Evolutionary conservation across 768 basidiomycete species (phyloP).

Genomic region (Pleurotus djamor): DNA sequence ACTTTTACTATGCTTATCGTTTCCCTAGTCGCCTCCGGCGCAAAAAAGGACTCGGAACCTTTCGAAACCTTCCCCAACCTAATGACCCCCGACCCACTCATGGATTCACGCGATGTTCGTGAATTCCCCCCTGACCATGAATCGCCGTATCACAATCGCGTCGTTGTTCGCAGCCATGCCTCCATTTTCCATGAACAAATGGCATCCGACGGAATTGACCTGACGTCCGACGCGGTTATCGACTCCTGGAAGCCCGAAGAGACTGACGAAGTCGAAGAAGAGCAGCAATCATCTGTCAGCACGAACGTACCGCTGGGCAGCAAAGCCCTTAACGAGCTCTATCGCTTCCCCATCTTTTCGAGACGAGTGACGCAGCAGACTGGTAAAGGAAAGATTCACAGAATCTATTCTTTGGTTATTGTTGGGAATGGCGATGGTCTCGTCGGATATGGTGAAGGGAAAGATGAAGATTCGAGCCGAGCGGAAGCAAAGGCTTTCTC

Average conservation of each 20-base stretch:
- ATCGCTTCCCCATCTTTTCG: conserved; percentile 40
- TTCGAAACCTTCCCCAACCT: conserved; percentile 49
- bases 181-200: conserved; percentile 55
- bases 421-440: conserved; percentile 84
- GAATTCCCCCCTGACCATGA: conserved; percentile 51
- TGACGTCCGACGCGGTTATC: conserved; percentile 19
- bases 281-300: conserved; percentile 16
- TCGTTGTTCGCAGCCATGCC: conserved; percentile 70
- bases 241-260: conserved; percentile 14
- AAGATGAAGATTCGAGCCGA: conserved; percentile 52
- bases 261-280: conserved; percentile 28
- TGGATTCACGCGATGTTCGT: conserved; percentile 57
- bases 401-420: conserved; percentile 60
- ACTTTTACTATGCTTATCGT: neutral
- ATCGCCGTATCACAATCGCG: conserved; percentile 56
- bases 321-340: conserved; percentile 14
- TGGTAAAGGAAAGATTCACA: conserved; percentile 85
- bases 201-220: conserved; percentile 27
- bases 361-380: conserved; percentile 85
- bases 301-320: conserved; percentile 22
- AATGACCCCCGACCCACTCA: conserved; percentile 56
- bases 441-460: conserved; percentile 81
- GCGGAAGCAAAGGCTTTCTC: conserved; percentile 60
- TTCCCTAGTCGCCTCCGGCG: conserved; percentile 1
- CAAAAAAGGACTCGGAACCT: conserved; percentile 7